phyloP scores from a whole-genome alignment of 257 asterid species.

The Fraxinus cuspidata region DNA sequence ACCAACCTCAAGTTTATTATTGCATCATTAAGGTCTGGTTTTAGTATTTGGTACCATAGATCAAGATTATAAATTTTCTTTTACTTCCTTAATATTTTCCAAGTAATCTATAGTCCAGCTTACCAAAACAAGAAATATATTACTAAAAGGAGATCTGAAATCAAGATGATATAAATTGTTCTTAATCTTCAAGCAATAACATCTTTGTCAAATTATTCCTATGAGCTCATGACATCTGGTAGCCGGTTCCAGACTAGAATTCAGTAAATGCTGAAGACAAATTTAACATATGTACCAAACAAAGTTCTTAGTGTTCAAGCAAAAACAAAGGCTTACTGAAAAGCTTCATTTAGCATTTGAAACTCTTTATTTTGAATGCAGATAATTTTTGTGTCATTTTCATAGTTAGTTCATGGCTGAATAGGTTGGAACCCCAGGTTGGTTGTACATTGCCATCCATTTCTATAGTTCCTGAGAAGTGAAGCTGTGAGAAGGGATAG shows the following conservation, averaged over 20 bases:
- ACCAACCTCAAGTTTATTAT: not conserved
- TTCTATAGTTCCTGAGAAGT: constrained; percentile 1
- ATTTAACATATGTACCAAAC: not conserved
- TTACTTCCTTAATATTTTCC: no score
- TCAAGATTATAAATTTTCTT: no score
- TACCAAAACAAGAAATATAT: no score
- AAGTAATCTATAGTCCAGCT: no score
- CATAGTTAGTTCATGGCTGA: not conserved
- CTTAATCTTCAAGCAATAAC: not conserved
- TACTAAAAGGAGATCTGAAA: no score
- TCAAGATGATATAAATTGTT: not conserved
- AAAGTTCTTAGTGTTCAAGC: not conserved
- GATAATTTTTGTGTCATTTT: not conserved
- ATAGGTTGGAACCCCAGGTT: not conserved
- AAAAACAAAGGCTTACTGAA: not conserved
- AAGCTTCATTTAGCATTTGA: not conserved
- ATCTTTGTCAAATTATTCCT: not conserved
- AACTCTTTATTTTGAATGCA: not conserved
- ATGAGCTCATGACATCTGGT: not conserved
- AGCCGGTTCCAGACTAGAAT: not conserved
- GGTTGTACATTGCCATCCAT: not conserved
- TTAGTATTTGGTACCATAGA: no score
- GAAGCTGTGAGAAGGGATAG: not conserved
- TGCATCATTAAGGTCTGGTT: not conserved
- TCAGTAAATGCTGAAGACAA: not conserved